Evolutionary conservation across 352 stramenopile genomes (phyloP).

Genomic region (Pythium biforme): DNA sequence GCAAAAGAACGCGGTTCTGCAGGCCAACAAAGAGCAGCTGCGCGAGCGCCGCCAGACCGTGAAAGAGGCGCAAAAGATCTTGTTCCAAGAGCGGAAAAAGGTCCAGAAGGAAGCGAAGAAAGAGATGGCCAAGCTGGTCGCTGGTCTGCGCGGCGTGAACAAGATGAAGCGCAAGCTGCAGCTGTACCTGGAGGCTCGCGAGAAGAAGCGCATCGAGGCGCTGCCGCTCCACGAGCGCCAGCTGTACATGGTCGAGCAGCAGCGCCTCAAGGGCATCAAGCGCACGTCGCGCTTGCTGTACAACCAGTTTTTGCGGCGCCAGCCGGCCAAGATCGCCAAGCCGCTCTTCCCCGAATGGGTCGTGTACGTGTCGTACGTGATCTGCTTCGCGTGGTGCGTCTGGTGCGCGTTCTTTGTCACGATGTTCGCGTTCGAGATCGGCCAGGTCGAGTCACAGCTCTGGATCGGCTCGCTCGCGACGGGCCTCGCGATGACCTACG

Average conservation of each 20-base stretch:
- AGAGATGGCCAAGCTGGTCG: slow-evolving; percentile 44
- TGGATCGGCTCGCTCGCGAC: slow-evolving; percentile 62
- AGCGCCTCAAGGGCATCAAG: slow-evolving; percentile 62
- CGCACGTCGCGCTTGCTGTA: slow-evolving; percentile 68
- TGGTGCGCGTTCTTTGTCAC: slow-evolving; percentile 71
- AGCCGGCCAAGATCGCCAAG: slow-evolving; percentile 44
- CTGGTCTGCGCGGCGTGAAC: slow-evolving; percentile 42
- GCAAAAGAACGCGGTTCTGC: slow-evolving; percentile 51
- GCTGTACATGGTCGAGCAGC: slow-evolving; percentile 53
- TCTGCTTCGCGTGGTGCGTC: slow-evolving; percentile 49
- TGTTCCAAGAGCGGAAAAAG: slow-evolving; percentile 34
- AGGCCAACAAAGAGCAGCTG: slow-evolving; percentile 42
- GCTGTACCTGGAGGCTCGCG: slow-evolving; percentile 41
- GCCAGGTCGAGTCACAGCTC: slow-evolving; percentile 51
- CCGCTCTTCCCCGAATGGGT: slow-evolving; percentile 76
- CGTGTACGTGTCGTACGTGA: slow-evolving; percentile 64
- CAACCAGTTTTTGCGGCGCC: slow-evolving; percentile 60
- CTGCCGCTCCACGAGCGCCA: slow-evolving; percentile 62
- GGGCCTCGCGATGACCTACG: slow-evolving; percentile 53
- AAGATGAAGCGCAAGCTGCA: slow-evolving; percentile 61
- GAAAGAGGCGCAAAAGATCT: slow-evolving; percentile 37
- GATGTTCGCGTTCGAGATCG: slow-evolving; percentile 70
- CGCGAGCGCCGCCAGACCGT: slow-evolving; percentile 40
- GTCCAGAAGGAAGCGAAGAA: slow-evolving; percentile 36
- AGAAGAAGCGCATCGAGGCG: slow-evolving; percentile 35